Evolutionary conservation across 805 yeast species (phyloP).

Genomic region (Candida khao-thaluensis): DNA sequence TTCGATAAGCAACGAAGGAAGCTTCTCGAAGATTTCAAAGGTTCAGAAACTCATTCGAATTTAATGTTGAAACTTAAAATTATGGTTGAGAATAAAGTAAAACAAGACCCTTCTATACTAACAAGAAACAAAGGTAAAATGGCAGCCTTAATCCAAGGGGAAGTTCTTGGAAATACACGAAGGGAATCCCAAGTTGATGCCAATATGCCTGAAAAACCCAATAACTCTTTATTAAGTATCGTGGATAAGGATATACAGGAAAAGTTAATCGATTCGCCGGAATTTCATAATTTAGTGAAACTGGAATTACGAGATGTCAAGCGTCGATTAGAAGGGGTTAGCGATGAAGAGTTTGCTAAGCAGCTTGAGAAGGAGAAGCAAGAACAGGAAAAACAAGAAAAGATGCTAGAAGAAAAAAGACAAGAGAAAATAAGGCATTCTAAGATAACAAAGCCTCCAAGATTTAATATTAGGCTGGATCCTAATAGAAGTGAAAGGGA

Average conservation of each 20-base stretch:
- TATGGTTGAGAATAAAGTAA: slow-evolving; percentile 46
- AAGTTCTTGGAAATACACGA: slow-evolving; percentile 29
- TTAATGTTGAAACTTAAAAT: slow-evolving; percentile 38
- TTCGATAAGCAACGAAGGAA: slow-evolving; percentile 47
- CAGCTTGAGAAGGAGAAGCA: slow-evolving; percentile 20
- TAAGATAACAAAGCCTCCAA: slow-evolving; percentile 36
- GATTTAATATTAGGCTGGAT: slow-evolving; percentile 15
- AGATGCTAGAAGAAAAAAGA: slow-evolving; percentile 14
- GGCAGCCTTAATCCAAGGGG: slow-evolving; percentile 54
- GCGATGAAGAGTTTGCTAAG: slow-evolving; percentile 38
- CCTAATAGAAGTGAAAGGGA: background rate
- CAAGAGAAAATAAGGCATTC: slow-evolving; percentile 15
- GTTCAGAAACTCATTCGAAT: slow-evolving; percentile 40
- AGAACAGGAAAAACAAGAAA: slow-evolving; percentile 8
- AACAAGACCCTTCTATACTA: slow-evolving; percentile 47
- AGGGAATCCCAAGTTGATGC: slow-evolving; percentile 5
- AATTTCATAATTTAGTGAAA: slow-evolving; percentile 33
- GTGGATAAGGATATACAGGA: slow-evolving; percentile 46
- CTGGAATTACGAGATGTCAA: slow-evolving; percentile 34
- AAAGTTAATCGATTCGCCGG: slow-evolving; percentile 42
- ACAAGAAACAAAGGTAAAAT: slow-evolving; percentile 50
- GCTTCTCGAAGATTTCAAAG: slow-evolving; percentile 43
- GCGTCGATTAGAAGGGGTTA: slow-evolving; percentile 31
- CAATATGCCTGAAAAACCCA: background rate
- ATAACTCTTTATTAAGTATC: slow-evolving; percentile 30